Conservation (phyloP, 1,139 yeast genomes). For the Yamadazyma trypodendri region DNA sequence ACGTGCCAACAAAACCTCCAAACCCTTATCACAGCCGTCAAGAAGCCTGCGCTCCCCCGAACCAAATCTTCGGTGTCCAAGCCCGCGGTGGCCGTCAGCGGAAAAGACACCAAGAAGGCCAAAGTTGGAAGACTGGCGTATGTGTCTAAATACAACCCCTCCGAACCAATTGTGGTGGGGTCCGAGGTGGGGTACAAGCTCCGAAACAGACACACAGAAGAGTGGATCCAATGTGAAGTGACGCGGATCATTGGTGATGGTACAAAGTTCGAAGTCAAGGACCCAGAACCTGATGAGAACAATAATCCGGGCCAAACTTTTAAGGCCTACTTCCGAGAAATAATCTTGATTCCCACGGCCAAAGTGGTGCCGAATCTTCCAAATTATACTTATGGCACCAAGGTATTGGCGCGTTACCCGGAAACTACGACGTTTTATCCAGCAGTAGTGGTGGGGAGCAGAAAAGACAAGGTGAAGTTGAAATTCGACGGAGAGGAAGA, state of each 20-base stretch:
- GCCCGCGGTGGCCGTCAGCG: not conserved
- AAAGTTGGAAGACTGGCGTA: slow-evolving; percentile 41
- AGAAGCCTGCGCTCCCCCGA: slow-evolving; percentile 10
- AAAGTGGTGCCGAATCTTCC: slow-evolving; percentile 39
- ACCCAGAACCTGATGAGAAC: slow-evolving; percentile 96
- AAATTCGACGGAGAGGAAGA: slow-evolving; percentile 98
- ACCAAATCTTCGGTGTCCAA: not conserved
- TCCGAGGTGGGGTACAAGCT: slow-evolving; percentile 89
- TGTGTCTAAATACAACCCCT: slow-evolving; percentile 52
- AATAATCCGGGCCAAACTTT: slow-evolving; percentile 87
- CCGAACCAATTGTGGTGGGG: slow-evolving; percentile 62
- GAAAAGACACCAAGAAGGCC: slow-evolving; percentile 18
- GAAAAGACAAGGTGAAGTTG: slow-evolving; percentile 71
- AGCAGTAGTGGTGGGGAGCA: slow-evolving; percentile 83
- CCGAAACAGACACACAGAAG: slow-evolving; percentile 66
- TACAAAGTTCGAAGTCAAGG: slow-evolving; percentile 78
- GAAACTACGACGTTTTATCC: slow-evolving; percentile 97
- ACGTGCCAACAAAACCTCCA: slow-evolving; percentile 42
- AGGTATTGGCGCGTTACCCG: slow-evolving; percentile 91
- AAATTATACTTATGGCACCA: slow-evolving; percentile 70
- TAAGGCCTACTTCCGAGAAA: slow-evolving; percentile 77
- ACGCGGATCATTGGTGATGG: slow-evolving; percentile 77
- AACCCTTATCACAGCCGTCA: slow-evolving; percentile 28
- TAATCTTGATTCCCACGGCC: slow-evolving; percentile 52
- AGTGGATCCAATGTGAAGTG: slow-evolving; percentile 97